Conservation (phyloP, 169 alveolate species). For the Toxoplasma gondii region DNA sequence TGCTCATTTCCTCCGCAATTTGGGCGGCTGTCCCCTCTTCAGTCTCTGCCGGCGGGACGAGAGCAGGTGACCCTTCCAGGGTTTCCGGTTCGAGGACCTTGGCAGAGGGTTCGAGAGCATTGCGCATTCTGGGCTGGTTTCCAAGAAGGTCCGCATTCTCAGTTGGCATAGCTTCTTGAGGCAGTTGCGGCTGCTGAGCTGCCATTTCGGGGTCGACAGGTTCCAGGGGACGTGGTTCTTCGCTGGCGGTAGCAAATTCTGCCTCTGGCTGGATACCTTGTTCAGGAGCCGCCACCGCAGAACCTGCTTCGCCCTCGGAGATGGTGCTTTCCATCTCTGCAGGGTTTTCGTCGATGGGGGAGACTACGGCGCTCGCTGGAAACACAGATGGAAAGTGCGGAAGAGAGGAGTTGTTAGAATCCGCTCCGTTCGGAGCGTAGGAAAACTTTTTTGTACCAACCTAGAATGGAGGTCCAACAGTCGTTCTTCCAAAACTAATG, state of each 20-base stretch:
- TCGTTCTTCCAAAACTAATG: no score
- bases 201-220: background rate
- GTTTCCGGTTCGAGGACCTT: background rate
- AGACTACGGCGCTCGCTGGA: no score
- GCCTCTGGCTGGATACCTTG: background rate
- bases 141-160: no score
- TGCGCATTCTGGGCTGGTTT: no score
- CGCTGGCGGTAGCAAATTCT: no score
- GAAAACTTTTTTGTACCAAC: no score
- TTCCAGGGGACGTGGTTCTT: background rate
- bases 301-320: background rate
- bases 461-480: no score
- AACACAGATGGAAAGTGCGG: no score
- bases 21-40: slow-evolving; percentile 24
- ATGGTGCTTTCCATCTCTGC: background rate
- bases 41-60: background rate
- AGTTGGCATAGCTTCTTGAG: no score
- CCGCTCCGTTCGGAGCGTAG: no score
- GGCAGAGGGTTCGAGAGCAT: background rate
- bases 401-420: no score
- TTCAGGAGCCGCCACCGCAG: background rate
- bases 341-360: background rate
- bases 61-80: background rate
- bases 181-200: no score
- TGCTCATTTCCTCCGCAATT: slow-evolving; percentile 10